Conservation (phyloP, 257 asterid species). For the Solanum lycopersicoides region DNA sequence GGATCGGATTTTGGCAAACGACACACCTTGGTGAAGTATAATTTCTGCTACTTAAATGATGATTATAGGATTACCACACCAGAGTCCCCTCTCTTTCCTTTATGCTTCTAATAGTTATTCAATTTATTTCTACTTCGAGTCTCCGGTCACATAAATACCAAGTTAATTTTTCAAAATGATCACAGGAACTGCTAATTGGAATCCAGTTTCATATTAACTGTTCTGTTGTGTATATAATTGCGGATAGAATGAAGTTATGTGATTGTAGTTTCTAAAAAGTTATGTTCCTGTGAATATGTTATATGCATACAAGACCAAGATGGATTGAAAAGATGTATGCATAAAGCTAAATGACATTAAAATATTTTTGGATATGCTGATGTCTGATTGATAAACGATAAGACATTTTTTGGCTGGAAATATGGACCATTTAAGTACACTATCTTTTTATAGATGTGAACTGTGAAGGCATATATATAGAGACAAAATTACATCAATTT, state of each 20-base stretch:
- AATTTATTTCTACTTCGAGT: neutral
- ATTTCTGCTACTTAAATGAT: too few species aligned
- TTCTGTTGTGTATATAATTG: neutral
- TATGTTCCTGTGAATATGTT: neutral
- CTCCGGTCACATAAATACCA: too few species aligned
- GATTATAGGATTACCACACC: too few species aligned
- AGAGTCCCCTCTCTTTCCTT: too few species aligned
- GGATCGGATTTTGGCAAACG: too few species aligned
- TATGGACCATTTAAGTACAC: neutral
- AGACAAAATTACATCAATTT: neutral
- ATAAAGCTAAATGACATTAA: neutral
- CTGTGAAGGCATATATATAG: neutral
- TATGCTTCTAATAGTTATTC: too few species aligned
- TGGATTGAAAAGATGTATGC: neutral
- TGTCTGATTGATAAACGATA: neutral
- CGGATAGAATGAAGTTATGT: neutral
- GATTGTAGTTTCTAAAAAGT: neutral
- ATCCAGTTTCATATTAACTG: neutral
- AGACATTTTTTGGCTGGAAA: neutral
- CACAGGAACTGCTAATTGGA: neutral
- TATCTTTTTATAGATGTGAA: neutral
- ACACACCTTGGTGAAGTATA: too few species aligned
- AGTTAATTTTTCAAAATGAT: neutral
- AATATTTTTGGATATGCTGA: neutral
- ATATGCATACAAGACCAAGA: neutral